phyloP scores from a whole-genome alignment of 2,329 filamentous ascomycete species.

The Alternaria gansuensis region DNA sequence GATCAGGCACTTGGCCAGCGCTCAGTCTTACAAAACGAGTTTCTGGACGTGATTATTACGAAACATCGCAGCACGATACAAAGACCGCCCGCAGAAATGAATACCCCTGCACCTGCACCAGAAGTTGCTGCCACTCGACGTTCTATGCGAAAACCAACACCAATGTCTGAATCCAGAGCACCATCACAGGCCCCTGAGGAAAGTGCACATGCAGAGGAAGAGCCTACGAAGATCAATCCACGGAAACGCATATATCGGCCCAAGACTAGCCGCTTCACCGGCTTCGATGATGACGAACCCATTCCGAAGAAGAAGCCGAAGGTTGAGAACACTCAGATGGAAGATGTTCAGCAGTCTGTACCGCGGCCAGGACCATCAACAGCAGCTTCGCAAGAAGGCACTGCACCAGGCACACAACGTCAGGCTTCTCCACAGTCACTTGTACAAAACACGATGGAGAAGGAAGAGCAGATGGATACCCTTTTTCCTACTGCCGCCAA shows the following conservation, averaged over 20 bases:
- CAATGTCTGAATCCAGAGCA: slow-evolving; percentile 27
- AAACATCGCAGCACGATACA: slow-evolving; percentile 78
- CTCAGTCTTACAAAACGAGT: slow-evolving; percentile 87
- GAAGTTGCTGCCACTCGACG: slow-evolving; percentile 21
- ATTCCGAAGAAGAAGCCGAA: slow-evolving; percentile 42
- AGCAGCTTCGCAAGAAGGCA: slow-evolving; percentile 23
- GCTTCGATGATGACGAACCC: slow-evolving; percentile 69
- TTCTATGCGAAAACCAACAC: slow-evolving; percentile 29
- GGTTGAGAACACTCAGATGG: slow-evolving; percentile 38
- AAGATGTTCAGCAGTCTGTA: slow-evolving; percentile 35
- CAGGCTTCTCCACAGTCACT: slow-evolving; percentile 38
- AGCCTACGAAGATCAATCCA: slow-evolving; percentile 37
- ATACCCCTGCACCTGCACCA: slow-evolving; percentile 32
- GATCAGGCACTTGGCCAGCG: slow-evolving; percentile 79
- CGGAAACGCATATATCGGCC: slow-evolving; percentile 49
- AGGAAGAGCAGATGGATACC: slow-evolving; percentile 70
- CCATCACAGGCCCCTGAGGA: slow-evolving; percentile 33
- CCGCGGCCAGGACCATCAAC: slow-evolving; percentile 9
- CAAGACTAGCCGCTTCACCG: slow-evolving; percentile 69
- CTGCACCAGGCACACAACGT: slow-evolving; percentile 35
- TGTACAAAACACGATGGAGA: slow-evolving; percentile 52
- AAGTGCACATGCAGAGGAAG: slow-evolving; percentile 24
- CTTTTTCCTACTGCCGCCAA: slow-evolving; percentile 79
- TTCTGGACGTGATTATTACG: slow-evolving; percentile 87
- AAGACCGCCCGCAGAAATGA: slow-evolving; percentile 64